These are phyloP conservation scores for Termitomyces sp. DNA, from an alignment of 768 basidiomycete species.

Conservation along the genomic window DNA sequence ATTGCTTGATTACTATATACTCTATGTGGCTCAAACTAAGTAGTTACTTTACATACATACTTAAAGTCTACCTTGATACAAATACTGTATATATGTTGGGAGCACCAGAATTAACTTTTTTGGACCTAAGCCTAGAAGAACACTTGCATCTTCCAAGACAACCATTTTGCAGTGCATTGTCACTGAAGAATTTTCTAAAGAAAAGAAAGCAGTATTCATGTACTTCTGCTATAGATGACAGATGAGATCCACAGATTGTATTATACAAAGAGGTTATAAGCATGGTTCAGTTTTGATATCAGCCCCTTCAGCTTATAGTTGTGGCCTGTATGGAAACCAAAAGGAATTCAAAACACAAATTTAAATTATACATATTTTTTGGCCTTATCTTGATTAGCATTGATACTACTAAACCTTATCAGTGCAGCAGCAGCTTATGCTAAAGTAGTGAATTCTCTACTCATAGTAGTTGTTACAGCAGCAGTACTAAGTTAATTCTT, in stretches of 20 bases:
- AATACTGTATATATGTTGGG: slow-evolving; percentile 9
- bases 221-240: slow-evolving; percentile 98
- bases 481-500: slow-evolving; percentile 83
- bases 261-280: slow-evolving; percentile 55
- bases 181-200: slow-evolving; percentile 79
- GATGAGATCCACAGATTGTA: slow-evolving; percentile 76
- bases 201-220: slow-evolving; percentile 83
- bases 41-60: background rate
- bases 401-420: slow-evolving; percentile 85
- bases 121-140: slow-evolving; percentile 49
- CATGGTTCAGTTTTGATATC: slow-evolving; percentile 81
- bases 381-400: slow-evolving; percentile 41
- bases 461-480: slow-evolving; percentile 56
- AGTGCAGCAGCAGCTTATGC: slow-evolving; percentile 85
- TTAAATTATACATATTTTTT: slow-evolving; percentile 74
- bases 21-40: too few species aligned
- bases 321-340: slow-evolving; percentile 43
- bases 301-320: slow-evolving; percentile 61
- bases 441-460: slow-evolving; percentile 59
- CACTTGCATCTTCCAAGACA: slow-evolving; percentile 48
- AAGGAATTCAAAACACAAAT: background rate
- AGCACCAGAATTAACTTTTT: slow-evolving; percentile 9
- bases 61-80: background rate
- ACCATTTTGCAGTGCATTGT: slow-evolving; percentile 90
- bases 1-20: slow-evolving; percentile 3